Evolutionary conservation across 1,284 basidiomycete species (phyloP).

Genomic region (Ceratobasidium sp.): DNA sequence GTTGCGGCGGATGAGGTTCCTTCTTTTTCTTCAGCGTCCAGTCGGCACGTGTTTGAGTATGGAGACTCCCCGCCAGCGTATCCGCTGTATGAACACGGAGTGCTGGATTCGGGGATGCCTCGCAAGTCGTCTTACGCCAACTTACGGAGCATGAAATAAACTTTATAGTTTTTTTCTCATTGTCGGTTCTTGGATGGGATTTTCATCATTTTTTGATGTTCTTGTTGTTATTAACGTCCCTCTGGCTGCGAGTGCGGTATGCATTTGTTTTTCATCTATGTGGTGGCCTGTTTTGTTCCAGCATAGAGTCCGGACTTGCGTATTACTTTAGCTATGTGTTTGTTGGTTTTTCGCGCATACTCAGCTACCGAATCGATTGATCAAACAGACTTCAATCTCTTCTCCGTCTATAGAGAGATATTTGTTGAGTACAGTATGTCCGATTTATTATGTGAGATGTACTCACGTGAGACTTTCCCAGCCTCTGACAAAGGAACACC

Average conservation of each 20-base stretch:
- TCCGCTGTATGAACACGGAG: conserved; percentile 42
- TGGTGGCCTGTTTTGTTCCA: conserved; percentile 30
- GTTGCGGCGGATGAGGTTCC: conserved; percentile 40
- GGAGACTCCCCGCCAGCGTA: conserved; percentile 37
- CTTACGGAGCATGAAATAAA: conserved; percentile 43
- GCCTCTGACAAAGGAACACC: background rate
- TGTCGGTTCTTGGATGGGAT: conserved; percentile 19
- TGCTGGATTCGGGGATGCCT: conserved; percentile 17
- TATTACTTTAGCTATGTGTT: conserved; percentile 31
- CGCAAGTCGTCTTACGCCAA: conserved; percentile 41
- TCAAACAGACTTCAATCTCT: too few species aligned
- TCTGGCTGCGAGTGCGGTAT: conserved; percentile 10
- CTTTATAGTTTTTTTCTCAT: conserved; percentile 10
- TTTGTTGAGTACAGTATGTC: too few species aligned
- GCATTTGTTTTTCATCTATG: conserved; percentile 16
- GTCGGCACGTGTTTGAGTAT: conserved; percentile 33
- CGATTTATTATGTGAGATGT: too few species aligned
- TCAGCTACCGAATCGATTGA: conserved; percentile 28
- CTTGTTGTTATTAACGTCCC: conserved; percentile 1
- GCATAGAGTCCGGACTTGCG: conserved; percentile 35
- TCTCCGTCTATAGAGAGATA: too few species aligned
- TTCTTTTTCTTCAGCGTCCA: conserved; percentile 23
- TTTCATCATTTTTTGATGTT: background rate
- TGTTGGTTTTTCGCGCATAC: conserved; percentile 8
- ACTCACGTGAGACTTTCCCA: too few species aligned